phyloP scores from a whole-genome alignment of 1,284 basidiomycete species.

The Caloboletus firmus region DNA sequence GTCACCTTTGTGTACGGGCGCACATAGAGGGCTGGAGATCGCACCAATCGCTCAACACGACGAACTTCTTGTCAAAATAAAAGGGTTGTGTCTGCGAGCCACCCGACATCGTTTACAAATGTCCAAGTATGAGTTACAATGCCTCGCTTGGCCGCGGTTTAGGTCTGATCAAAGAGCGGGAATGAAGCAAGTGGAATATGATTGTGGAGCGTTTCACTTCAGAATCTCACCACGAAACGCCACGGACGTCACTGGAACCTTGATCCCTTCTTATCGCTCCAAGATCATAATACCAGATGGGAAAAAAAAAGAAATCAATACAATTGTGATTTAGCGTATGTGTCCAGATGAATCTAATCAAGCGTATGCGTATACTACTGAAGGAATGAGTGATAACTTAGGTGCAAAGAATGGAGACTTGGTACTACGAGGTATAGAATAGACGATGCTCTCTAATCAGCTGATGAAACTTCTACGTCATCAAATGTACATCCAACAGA shows the following conservation, averaged over 20 bases:
- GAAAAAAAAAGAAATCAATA: not conserved
- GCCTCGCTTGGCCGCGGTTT: not conserved
- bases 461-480: constrained; percentile 7
- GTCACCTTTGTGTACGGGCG: not conserved
- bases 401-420: not conserved
- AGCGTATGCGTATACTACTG: not conserved
- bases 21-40: constrained; percentile 24
- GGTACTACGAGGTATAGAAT: not conserved
- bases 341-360: constrained; percentile 7
- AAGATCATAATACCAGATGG: not conserved
- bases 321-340: not conserved
- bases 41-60: constrained; percentile 87
- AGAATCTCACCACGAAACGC: constrained; percentile 8
- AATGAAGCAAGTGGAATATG: not conserved
- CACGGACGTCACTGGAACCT: not conserved
- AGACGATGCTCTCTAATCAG: constrained; percentile 1
- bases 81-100: constrained; percentile 22
- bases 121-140: not conserved
- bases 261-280: constrained; percentile 20
- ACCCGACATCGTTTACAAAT: constrained; percentile 13
- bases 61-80: constrained; percentile 72
- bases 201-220: too few relatives aligned
- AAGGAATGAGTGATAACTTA: constrained; percentile 20
- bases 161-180: not conserved
- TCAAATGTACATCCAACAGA: not conserved